Evolutionary conservation across 345 rosid genomes (phyloP).

Genomic region (Trapa bicornis): DNA sequence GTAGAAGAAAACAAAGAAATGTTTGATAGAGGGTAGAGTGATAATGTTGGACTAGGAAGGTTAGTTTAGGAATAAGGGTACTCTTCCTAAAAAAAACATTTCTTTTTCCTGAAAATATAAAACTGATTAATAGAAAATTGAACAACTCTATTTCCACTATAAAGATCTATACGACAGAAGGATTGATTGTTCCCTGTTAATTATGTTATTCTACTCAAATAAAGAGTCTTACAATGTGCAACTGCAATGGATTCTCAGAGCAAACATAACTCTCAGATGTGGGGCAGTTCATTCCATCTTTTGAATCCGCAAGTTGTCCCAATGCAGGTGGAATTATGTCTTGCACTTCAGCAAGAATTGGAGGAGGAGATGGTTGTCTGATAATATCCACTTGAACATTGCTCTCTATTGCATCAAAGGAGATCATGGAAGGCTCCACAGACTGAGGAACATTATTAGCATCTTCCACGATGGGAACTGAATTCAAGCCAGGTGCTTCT

Average conservation of each 20-base stretch:
- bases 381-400: conserved; percentile 28
- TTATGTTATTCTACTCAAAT: too few species aligned
- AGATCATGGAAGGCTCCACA: conserved; percentile 65
- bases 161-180: too few species aligned
- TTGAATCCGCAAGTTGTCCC: conserved; percentile 35
- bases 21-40: background rate
- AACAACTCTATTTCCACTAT: too few species aligned
- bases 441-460: conserved; percentile 22
- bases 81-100: too few species aligned
- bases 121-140: too few species aligned
- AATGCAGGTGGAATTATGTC: conserved; percentile 48
- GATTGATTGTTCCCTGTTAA: too few species aligned
- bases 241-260: conserved; percentile 65
- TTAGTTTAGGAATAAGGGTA: too few species aligned
- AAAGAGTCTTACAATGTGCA: conserved; percentile 64
- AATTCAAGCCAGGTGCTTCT: conserved; percentile 29
- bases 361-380: conserved; percentile 94
- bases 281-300: conserved; percentile 37
- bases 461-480: conserved; percentile 17
- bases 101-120: too few species aligned
- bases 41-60: too few species aligned
- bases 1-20: background rate
- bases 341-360: conserved; percentile 86
- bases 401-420: conserved; percentile 64
- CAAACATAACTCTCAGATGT: conserved; percentile 35